Evolutionary conservation across 2,329 filamentous ascomycete species (phyloP).

Genomic region (Colletotrichum caudatum): DNA sequence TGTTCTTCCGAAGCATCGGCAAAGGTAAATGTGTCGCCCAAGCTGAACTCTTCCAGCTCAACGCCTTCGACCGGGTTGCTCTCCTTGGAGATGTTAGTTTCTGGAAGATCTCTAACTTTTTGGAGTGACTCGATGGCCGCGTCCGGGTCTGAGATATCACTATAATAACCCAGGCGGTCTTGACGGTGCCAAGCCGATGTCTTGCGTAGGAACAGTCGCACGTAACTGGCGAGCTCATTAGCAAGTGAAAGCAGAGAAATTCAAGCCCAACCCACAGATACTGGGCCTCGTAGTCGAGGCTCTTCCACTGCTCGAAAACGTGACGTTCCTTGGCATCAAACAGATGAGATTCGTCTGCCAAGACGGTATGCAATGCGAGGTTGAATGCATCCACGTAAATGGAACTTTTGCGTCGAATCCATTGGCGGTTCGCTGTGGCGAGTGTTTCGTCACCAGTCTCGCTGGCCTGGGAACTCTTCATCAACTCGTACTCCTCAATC

Average conservation of each 20-base stretch:
- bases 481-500: constrained; percentile 82
- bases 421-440: constrained; percentile 53
- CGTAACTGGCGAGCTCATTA: constrained; percentile 72
- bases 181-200: constrained; percentile 91
- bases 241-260: no score
- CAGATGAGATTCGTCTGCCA: constrained; percentile 88
- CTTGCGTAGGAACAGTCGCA: constrained; percentile 92
- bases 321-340: constrained; percentile 84
- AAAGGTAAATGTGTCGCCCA: constrained; percentile 77
- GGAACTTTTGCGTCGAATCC: constrained; percentile 83
- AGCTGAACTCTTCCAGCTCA: constrained; percentile 56
- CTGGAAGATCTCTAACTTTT: constrained; percentile 65
- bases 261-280: constrained; percentile 76
- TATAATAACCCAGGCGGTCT: constrained; percentile 80
- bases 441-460: constrained; percentile 52
- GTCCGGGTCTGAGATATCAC: constrained; percentile 82
- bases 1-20: constrained; percentile 80
- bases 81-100: constrained; percentile 37
- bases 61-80: constrained; percentile 47
- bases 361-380: constrained; percentile 86
- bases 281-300: constrained; percentile 84
- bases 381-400: constrained; percentile 99
- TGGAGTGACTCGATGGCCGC: constrained; percentile 76
- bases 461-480: constrained; percentile 66
- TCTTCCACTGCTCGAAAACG: constrained; percentile 82